Conservation (phyloP, 2,329 filamentous ascomycete species). For the Thyridium curvatum region DNA sequence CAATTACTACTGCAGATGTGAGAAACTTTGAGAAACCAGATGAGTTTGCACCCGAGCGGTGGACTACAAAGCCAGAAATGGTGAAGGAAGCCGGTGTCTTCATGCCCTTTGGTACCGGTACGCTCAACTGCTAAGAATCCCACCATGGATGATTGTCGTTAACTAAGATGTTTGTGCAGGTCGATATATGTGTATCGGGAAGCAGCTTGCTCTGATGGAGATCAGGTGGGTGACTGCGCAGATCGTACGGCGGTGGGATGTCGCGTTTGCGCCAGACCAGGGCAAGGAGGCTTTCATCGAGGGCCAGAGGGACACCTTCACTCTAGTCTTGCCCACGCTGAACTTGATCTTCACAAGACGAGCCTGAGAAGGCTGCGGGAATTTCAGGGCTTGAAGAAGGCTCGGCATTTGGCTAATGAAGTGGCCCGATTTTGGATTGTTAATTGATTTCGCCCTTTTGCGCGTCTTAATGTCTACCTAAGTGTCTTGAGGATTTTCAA, state of each 20-base stretch:
- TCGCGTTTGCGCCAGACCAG: slow-evolving; percentile 11
- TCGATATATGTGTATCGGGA: slow-evolving; percentile 25
- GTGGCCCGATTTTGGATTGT: too few species aligned
- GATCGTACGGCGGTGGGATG: slow-evolving; percentile 10
- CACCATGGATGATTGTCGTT: neutral
- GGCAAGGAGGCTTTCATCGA: neutral
- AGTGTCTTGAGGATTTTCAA: too few species aligned
- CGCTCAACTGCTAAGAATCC: neutral
- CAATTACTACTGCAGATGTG: slow-evolving; percentile 4
- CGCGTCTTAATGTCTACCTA: too few species aligned
- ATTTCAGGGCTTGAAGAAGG: too few species aligned
- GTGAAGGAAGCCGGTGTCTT: slow-evolving; percentile 14
- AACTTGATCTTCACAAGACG: too few species aligned
- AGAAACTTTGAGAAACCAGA: slow-evolving; percentile 12
- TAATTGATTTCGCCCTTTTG: too few species aligned
- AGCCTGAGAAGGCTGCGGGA: too few species aligned
- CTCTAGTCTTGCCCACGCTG: too few species aligned
- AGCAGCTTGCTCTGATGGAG: slow-evolving; percentile 27
- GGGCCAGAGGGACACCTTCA: too few species aligned
- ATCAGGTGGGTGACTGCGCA: slow-evolving; percentile 11
- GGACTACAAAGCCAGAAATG: slow-evolving; percentile 21
- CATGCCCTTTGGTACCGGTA: slow-evolving; percentile 19
- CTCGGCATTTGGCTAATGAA: too few species aligned
- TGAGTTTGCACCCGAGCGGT: slow-evolving; percentile 26
- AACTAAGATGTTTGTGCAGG: slow-evolving; percentile 10